Percentiles rank a stretch among this genome's conserved stretches.
Conservation (phyloP, 768 basidiomycete genomes). For the Phylloporus sp. region DNA sequence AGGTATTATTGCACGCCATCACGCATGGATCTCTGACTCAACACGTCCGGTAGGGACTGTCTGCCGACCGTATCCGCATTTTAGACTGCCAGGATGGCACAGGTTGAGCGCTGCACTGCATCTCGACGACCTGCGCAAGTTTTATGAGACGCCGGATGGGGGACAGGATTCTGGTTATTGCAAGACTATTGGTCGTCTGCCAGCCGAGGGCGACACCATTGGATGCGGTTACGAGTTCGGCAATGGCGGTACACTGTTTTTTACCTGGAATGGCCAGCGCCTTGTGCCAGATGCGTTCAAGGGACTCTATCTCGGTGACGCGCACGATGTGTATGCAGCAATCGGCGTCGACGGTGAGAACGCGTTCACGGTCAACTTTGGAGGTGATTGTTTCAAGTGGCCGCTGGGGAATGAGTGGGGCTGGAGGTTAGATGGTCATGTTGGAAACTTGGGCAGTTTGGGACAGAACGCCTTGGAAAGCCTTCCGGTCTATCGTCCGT, state of each 20-base stretch:
- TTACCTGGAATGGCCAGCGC: conserved; percentile 58
- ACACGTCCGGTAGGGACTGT: conserved; percentile 42
- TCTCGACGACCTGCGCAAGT: conserved; percentile 69
- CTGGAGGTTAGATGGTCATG: conserved; percentile 62
- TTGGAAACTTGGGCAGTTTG: conserved; percentile 45
- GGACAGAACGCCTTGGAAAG: not conserved
- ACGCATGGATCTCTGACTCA: not conserved
- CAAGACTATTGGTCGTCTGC: conserved; percentile 18
- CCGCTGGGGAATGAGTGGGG: conserved; percentile 60
- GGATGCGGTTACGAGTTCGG: conserved; percentile 65
- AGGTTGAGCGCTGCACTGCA: conserved; percentile 61
- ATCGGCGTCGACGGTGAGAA: conserved; percentile 57
- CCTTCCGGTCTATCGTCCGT: too few relatives aligned
- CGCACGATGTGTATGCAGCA: conserved; percentile 65
- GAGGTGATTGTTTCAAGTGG: conserved; percentile 57
- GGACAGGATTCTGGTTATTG: too few relatives aligned
- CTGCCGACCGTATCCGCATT: conserved; percentile 62
- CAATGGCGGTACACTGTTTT: conserved; percentile 49
- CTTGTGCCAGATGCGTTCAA: conserved; percentile 51
- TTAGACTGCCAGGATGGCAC: conserved; percentile 71
- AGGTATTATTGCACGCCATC: conserved; percentile 20
- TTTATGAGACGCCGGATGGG: too few relatives aligned
- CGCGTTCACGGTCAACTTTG: conserved; percentile 58
- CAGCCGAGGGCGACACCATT: conserved; percentile 47
- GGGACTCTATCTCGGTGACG: too few relatives aligned